Base-by-base conservation (phyloP, 2,329 filamentous ascomycete species). In the Pestalotiopsis fici region DNA sequence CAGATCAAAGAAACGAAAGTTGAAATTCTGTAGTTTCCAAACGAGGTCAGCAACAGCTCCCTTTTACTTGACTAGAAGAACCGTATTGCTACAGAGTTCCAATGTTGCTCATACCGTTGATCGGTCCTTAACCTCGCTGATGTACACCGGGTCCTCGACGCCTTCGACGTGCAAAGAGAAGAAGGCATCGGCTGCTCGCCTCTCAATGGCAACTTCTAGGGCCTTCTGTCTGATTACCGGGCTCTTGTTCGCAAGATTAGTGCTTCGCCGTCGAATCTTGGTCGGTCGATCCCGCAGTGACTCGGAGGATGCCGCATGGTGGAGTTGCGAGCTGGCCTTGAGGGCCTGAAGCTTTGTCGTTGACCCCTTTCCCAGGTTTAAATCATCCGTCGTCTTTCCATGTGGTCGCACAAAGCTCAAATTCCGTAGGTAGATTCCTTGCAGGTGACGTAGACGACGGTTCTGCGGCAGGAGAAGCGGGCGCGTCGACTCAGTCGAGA, bases 391-490 rank as follows among this genome's bases (percentile, higher is more conserved):
- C 50, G 93, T 91, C 78, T 86, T 82, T 74, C 82, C 82, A 70
- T 83, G 82, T 67, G 84, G 82, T 70, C 83, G 84, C 27, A 83
- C 83, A 71, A 97, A 90, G 69, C 89, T 90, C 56, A 98, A 84
- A 78, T 98, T 98, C 67, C 95, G 93, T 64, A 98, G 83, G 66
- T 93, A 95, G 73, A 98, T 89, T 72, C 93, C 94, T 74, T 93
- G 91, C 4, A 98, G 87, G 83, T 98, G 95, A 65, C 95, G 90
- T 65, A 98, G 85, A 78, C 92, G 94, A 78, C 94, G 93, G 78
- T 97, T 98, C 86, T 96, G 87, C 21, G 88, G 82, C 35, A 90
- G 81, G 69, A 91, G 62, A 31, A 68, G 39, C 2, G 67, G 67
- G n/a, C 67, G 67, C 60, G 67, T 60, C 13, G 67, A 66, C 27